Evolutionary conservation across 2,329 filamentous ascomycete genomes (phyloP).

Genomic region (Pyrenophora graminea): DNA sequence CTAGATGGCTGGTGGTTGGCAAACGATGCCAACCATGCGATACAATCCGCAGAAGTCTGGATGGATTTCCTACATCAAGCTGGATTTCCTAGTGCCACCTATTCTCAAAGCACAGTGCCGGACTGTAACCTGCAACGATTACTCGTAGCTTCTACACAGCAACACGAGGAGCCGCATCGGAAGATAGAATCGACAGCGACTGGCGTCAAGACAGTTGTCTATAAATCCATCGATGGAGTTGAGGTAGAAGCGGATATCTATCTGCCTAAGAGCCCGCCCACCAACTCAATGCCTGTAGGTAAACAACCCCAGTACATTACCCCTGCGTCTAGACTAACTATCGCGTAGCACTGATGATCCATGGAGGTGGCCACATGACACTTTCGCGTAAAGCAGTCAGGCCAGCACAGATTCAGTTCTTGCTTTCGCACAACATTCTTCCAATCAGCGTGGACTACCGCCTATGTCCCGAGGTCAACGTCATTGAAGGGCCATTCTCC

Average conservation of each 20-base stretch:
- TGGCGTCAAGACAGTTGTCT: constrained; percentile 12
- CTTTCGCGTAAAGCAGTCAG: constrained; percentile 48
- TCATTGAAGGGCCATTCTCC: constrained; percentile 53
- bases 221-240: constrained; percentile 17
- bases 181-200: neutral
- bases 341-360: constrained; percentile 50
- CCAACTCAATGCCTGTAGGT: constrained; percentile 12
- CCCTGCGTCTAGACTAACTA: constrained; percentile 8
- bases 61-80: constrained; percentile 11
- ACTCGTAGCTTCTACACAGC: constrained; percentile 6
- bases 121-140: constrained; percentile 10
- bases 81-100: constrained; percentile 10
- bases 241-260: constrained; percentile 40
- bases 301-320: neutral
- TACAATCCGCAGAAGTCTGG: constrained; percentile 12
- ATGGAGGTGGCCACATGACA: constrained; percentile 52
- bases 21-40: constrained; percentile 13
- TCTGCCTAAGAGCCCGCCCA: constrained; percentile 25
- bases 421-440: constrained; percentile 50
- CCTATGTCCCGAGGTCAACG: constrained; percentile 55
- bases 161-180: constrained; percentile 3
- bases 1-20: constrained; percentile 33
- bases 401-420: constrained; percentile 43
- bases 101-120: constrained; percentile 3
- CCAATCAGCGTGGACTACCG: constrained; percentile 58